A percentile compares a stretch with the other conserved stretches of the same genome.
These are phyloP conservation scores for Xerocomus amazonicus DNA, from an alignment of 1,284 basidiomycete species.

Conservation along the genomic window DNA sequence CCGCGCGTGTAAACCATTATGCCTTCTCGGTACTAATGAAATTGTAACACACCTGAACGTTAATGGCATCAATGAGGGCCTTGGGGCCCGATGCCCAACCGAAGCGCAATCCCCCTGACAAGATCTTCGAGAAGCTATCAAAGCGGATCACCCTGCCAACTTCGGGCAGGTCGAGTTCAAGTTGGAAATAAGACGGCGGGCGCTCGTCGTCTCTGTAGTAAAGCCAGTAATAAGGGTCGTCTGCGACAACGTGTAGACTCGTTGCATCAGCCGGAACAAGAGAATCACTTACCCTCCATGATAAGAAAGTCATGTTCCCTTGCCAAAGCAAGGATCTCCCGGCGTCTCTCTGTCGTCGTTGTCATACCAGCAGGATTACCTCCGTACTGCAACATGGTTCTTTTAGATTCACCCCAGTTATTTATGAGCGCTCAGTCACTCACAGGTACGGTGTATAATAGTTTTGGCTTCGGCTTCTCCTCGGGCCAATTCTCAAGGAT, in stretches of 20 bases:
- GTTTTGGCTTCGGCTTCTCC: no score
- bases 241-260: slow-evolving; percentile 30
- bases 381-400: slow-evolving; percentile 48
- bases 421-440: slow-evolving; percentile 19
- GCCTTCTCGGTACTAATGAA: background rate
- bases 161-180: slow-evolving; percentile 56
- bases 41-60: slow-evolving; percentile 51
- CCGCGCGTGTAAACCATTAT: background rate
- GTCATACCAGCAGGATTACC: slow-evolving; percentile 81
- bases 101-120: slow-evolving; percentile 74
- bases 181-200: slow-evolving; percentile 70
- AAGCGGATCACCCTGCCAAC: slow-evolving; percentile 75
- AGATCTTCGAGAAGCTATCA: slow-evolving; percentile 82
- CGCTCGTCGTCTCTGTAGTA: slow-evolving; percentile 60
- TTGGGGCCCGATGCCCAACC: slow-evolving; percentile 80
- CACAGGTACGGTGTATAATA: slow-evolving; percentile 77
- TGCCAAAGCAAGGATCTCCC: slow-evolving; percentile 69
- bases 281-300: slow-evolving; percentile 58
- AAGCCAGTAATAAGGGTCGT: slow-evolving; percentile 70
- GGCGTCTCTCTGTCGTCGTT: slow-evolving; percentile 63
- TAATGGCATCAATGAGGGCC: slow-evolving; percentile 67
- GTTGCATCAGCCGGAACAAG: background rate
- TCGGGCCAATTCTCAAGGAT: slow-evolving; percentile 65
- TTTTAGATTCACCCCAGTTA: background rate
- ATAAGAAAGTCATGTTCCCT: slow-evolving; percentile 74